Evolutionary conservation across 805 yeast species (phyloP), one percentile per base, ranked within the genome.

Genomic region (Candida montana): DNA sequence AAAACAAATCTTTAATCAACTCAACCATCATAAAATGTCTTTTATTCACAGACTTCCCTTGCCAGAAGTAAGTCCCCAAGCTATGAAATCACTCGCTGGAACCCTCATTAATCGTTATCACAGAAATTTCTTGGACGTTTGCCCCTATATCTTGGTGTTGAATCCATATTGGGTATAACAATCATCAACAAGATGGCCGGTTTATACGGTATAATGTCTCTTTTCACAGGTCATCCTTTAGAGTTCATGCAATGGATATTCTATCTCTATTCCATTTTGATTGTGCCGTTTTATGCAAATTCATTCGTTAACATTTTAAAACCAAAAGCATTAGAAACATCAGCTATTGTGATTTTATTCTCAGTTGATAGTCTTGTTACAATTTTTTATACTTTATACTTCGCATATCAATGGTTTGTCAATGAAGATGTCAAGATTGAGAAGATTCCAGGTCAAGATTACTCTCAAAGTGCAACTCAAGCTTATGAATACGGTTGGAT

Each of bases 111-210:
- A 23, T 15, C n/a, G n/a, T 33, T 33, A 8, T 16, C 6, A 4
- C 32, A 41, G 41, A 41, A 37, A 23, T 87, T 87, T 59, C 58
- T 86, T n/a, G 80, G 81, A 12, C 55, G 73, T 39, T 63, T 87
- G 4, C 96, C 98, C 5, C 72, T 91, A 20, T 87, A 83, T 56
- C 71, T 84, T 19, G 98, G 97, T 12, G 95, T 89, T 19, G 98
- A 91, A 60, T 60, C 87, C 2, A 76, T 83, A 17, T 69, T 89
- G 5, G 82, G 86, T 1, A 69, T 85, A 29, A 83, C 90, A 13
- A 74, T 89, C 29, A 71, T 90, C 48, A 91, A 91, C 67, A 90
- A 90, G 59, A 86, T 90, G 50, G 80, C 95, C 44, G 96, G 98
- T 9, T 69, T 80, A 17, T 91, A 83, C 61, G 99, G 97, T 23